phyloP scores from a whole-genome alignment of 179 eudicot species.

The Actinidia chinensis region DNA sequence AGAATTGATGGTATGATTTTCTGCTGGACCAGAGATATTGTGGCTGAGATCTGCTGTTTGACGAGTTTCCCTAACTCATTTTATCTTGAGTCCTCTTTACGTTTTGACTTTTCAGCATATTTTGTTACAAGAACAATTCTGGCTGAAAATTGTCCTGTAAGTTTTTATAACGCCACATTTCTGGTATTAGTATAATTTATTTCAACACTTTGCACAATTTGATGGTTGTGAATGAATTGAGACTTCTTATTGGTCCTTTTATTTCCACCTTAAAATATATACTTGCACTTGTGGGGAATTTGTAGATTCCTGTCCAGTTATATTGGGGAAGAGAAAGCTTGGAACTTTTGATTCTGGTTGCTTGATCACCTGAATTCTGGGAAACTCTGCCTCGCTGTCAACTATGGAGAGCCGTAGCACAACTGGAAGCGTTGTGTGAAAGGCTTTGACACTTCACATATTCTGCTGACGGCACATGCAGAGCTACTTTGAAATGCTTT shows the following conservation, averaged over 20 bases:
- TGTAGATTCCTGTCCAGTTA: slow-evolving; percentile 46
- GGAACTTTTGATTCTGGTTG: slow-evolving; percentile 36
- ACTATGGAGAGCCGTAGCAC: slow-evolving; percentile 91
- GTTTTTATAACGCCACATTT: slow-evolving; percentile 27
- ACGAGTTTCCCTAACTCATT: slow-evolving; percentile 31
- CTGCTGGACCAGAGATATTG: slow-evolving; percentile 33
- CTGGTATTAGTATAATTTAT: slow-evolving; percentile 19
- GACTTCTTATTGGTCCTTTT: slow-evolving; percentile 12
- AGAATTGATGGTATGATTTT: slow-evolving; percentile 46
- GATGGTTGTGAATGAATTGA: slow-evolving; percentile 21
- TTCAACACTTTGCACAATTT: slow-evolving; percentile 24
- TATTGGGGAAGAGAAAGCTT: slow-evolving; percentile 33
- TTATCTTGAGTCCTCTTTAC: slow-evolving; percentile 46
- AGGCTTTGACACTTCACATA: slow-evolving; percentile 98
- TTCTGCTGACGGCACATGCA: slow-evolving; percentile 93
- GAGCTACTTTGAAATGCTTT: slow-evolving; percentile 89
- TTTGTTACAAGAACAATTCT: slow-evolving; percentile 47
- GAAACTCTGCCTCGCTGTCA: slow-evolving; percentile 30
- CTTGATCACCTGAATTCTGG: slow-evolving; percentile 40
- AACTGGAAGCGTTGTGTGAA: slow-evolving; percentile 90
- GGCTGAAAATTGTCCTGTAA: slow-evolving; percentile 32
- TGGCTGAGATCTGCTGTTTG: slow-evolving; percentile 37
- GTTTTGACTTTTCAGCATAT: slow-evolving; percentile 37
- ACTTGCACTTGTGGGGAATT: slow-evolving; percentile 31
- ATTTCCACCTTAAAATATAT: slow-evolving; percentile 27